Evolutionary conservation across 1,284 basidiomycete genomes (phyloP), one percentile per base, ranked within the genome.

Genomic region (Lignosus rhinocerotis): DNA sequence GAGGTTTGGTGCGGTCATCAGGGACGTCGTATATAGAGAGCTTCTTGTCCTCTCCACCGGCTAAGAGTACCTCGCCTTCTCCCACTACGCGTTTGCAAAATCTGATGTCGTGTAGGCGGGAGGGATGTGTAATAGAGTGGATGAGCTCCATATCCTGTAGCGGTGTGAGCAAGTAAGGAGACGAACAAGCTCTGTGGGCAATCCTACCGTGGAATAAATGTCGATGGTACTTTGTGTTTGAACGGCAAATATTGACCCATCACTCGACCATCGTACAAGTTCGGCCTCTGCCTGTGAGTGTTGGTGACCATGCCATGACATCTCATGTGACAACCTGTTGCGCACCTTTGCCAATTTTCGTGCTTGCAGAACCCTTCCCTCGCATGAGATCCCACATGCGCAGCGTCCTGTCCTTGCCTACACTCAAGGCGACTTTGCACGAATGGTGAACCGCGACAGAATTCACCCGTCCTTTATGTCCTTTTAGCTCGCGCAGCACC

Each of bases 331-430:
- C 30, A 25, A 11, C 7, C n/a, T n/a, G 47, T 6, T 55, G 12
- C 19, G 70, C 78, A 92, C 93, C 93, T 75, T 88, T 88, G 16
- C 92, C 92, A 5, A 97, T 75, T 69, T 95, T 93, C 36, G 89
- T 90, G 69, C 93, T 95, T 4, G 93, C 93, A 12, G 88, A 87
- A 2, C 93, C 93, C 70, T 91, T 90, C 1, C 95, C 96, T 47
- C 95, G 81, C 92, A 98, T 97, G 46, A 99, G 78, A 78, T 99
- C 96, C 96, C 96, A 99, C 94, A 98, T 96, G 51, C 95, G 84
- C 59, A 98, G 72, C 8, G 92, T 94, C 61, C 85, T 80, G 70
- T 99, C 96, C 67, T 90, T 90, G 11, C 96, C 96, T 0, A 98
- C 94, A 62, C 88, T 93, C 32, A 99, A 75, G 0, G 91, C 96